phyloP scores from a whole-genome alignment of 2,329 filamentous ascomycete species.

The Pseudogymnoascus sp. region DNA sequence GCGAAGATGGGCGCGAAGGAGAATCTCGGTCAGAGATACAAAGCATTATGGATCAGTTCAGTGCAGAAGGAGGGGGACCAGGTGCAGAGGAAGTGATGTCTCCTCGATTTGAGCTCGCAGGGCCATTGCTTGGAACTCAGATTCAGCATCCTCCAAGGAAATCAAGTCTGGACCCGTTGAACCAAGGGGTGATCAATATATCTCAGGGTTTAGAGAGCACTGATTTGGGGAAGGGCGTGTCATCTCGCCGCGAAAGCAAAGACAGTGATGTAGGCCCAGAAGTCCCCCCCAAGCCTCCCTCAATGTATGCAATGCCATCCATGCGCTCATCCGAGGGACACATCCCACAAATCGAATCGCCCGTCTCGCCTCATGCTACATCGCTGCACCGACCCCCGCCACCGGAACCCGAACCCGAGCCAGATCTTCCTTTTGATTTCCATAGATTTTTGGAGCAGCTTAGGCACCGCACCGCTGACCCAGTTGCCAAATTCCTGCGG shows the following conservation, averaged over 20 bases:
- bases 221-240: constrained; percentile 18
- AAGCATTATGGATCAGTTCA: constrained; percentile 95
- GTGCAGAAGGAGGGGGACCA: constrained; percentile 62
- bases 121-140: constrained; percentile 62
- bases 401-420: constrained; percentile 70
- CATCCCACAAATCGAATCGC: constrained; percentile 32
- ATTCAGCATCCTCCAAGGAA: constrained; percentile 70
- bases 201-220: constrained; percentile 21
- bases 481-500: constrained; percentile 88
- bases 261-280: constrained; percentile 27
- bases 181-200: constrained; percentile 16
- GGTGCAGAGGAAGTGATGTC: constrained; percentile 85
- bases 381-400: constrained; percentile 56
- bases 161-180: constrained; percentile 74
- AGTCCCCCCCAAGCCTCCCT: constrained; percentile 36
- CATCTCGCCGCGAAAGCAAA: constrained; percentile 18
- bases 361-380: constrained; percentile 36
- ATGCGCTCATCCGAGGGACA: constrained; percentile 34
- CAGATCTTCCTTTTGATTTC: constrained; percentile 87
- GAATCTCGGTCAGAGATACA: constrained; percentile 81
- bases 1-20: constrained; percentile 58
- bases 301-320: constrained; percentile 26
- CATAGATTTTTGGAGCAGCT: constrained; percentile 94
- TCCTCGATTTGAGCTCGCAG: constrained; percentile 73
- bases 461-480: constrained; percentile 93